A percentile compares a stretch with the other conserved stretches of the same genome.
phyloP scores from a whole-genome alignment of 75 land plant genomes.

The Chamaecyparis obtusa region DNA sequence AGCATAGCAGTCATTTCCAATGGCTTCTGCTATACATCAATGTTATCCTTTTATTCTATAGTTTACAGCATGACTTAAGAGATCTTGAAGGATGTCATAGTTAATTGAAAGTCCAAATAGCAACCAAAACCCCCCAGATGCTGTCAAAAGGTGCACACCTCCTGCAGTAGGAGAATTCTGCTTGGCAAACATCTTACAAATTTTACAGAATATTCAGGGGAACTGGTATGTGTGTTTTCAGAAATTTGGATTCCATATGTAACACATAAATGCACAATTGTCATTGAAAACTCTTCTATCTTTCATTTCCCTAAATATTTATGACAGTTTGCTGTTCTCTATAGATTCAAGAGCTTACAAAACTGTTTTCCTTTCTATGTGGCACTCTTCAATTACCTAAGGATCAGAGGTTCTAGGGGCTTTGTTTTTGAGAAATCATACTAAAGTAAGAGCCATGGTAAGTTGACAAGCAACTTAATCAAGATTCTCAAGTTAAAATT shows the following conservation, averaged over 20 bases:
- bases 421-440: neutral
- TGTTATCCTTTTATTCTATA: conserved; percentile 71
- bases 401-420: neutral
- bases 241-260: neutral
- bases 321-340: neutral
- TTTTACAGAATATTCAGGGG: too few species aligned
- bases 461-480: neutral
- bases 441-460: neutral
- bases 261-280: neutral
- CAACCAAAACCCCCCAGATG: conserved; percentile 90
- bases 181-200: too few species aligned
- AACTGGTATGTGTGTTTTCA: conserved; percentile 1
- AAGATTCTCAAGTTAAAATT: neutral
- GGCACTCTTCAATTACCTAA: neutral
- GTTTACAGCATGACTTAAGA: conserved; percentile 74
- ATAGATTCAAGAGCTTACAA: neutral
- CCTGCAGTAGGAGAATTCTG: conserved; percentile 29
- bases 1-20: conserved; percentile 61
- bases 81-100: conserved; percentile 57
- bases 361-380: neutral
- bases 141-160: conserved; percentile 61
- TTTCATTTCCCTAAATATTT: neutral
- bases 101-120: conserved; percentile 90
- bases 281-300: neutral
- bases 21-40: conserved; percentile 84